Conservation (phyloP, 1,284 basidiomycete species). For the Ganoderma sinense region DNA sequence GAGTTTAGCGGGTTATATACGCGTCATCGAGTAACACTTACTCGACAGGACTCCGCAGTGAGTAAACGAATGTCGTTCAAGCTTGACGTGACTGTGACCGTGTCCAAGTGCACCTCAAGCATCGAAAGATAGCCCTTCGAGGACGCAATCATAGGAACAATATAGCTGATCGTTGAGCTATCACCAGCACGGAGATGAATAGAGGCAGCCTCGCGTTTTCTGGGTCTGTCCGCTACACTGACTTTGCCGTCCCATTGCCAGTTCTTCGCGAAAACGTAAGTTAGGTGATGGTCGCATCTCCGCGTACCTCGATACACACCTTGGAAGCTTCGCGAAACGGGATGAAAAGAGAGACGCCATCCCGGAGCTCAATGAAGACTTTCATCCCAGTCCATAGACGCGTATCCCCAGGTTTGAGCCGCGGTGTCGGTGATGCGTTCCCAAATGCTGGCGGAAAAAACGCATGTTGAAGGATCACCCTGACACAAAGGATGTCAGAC, state of each 20-base stretch:
- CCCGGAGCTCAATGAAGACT: slow-evolving; percentile 81
- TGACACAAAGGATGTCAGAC: slow-evolving; percentile 38
- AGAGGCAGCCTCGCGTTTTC: slow-evolving; percentile 70
- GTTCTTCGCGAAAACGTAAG: slow-evolving; percentile 53
- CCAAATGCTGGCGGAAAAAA: slow-evolving; percentile 87
- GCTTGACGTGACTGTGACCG: slow-evolving; percentile 80
- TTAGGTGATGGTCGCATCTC: slow-evolving; percentile 1
- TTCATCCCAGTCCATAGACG: slow-evolving; percentile 84
- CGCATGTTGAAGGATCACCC: slow-evolving; percentile 76
- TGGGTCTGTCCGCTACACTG: slow-evolving; percentile 55
- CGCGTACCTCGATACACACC: slow-evolving; percentile 43
- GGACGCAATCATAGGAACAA: slow-evolving; percentile 82
- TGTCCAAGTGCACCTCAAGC: slow-evolving; percentile 85
- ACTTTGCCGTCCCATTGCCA: slow-evolving; percentile 83
- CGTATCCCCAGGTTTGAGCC: slow-evolving; percentile 76
- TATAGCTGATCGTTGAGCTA: slow-evolving; percentile 84
- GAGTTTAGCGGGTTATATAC: no score
- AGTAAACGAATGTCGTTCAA: slow-evolving; percentile 87
- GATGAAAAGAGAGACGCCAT: slow-evolving; percentile 78
- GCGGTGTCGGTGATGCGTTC: slow-evolving; percentile 61
- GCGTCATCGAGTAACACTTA: slow-evolving; percentile 44
- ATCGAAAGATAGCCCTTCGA: slow-evolving; percentile 79
- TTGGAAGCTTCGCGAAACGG: slow-evolving; percentile 91
- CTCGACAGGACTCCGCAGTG: slow-evolving; percentile 77
- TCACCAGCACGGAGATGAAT: slow-evolving; percentile 82